Evolutionary conservation across 2,329 filamentous ascomycete species (phyloP).

Genomic region (Ceratocystis diversiconidia): DNA sequence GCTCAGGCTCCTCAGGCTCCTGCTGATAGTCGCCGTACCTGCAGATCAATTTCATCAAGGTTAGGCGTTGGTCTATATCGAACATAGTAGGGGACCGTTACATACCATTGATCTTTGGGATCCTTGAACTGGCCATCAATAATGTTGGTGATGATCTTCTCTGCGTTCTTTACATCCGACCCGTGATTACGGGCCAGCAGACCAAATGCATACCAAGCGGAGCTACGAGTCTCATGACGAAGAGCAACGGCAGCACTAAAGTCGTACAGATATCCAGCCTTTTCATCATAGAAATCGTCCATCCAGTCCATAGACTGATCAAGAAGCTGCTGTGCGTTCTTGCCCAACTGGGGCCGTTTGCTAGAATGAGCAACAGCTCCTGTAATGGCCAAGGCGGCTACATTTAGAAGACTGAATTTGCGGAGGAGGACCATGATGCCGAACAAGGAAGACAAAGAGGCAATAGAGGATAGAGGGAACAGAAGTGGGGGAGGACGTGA

Average conservation of each 20-base stretch:
- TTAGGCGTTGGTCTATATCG: conserved; percentile 22
- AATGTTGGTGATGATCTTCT: conserved; percentile 40
- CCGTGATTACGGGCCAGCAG: conserved; percentile 40
- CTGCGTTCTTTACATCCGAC: conserved; percentile 35
- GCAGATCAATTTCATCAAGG: conserved; percentile 21
- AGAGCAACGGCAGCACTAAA: conserved; percentile 32
- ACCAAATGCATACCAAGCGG: conserved; percentile 45
- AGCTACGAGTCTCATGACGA: conserved; percentile 42
- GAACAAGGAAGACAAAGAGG: background rate
- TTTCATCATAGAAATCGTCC: conserved; percentile 40
- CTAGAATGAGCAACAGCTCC: conserved; percentile 2
- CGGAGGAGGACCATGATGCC: background rate
- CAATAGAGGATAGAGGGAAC: background rate
- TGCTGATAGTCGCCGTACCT: conserved; percentile 37
- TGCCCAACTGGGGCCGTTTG: conserved; percentile 3
- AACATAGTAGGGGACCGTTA: background rate
- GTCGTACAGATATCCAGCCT: conserved; percentile 39
- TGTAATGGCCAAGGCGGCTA: background rate
- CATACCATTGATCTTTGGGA: conserved; percentile 36
- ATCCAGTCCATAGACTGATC: conserved; percentile 40
- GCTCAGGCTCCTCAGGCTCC: conserved; percentile 42
- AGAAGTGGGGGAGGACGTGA: background rate
- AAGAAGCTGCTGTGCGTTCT: conserved; percentile 24
- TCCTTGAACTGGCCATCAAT: conserved; percentile 40
- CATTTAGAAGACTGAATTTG: conserved; percentile 8